Evolutionary conservation across 2,329 filamentous ascomycete genomes (phyloP), one percentile per base, ranked within the genome.

Genomic region (Neonectria neomacrospora): DNA sequence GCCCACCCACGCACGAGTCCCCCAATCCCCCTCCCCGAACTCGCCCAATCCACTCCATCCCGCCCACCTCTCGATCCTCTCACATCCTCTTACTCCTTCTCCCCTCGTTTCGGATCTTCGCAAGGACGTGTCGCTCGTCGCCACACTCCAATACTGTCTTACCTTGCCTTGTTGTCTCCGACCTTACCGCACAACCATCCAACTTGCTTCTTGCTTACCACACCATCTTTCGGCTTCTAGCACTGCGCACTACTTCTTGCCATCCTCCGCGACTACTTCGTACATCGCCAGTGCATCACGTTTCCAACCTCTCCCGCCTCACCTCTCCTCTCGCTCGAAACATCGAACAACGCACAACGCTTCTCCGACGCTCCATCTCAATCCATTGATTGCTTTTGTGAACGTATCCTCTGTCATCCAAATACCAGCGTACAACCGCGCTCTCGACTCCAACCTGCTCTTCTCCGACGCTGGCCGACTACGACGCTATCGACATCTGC

Each of bases 51-150:
- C 53, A 47, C 44, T 47, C 44, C 45, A 28, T 50, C 44, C 44
- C 51, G 54, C 58, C 39, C 47, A 58, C 54, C 45, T 52, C 47
- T 57, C 14, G 47, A 57, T 57, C 52, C 53, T 58, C 52, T 39
- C 52, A 39, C 59, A 45, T 57, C 45, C 53, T 60, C 61, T 61
- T 52, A 52, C 41, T 54, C 50, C 32, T 50, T 62, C 54, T 62
- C 63, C 54, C 54, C 54, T 63, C 59, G 64, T 67, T 69, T 70
- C 67, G 64, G 63, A 70, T 66, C 67, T 54, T 56, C 59, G 60
- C 44, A 62, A 51, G 65, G 66, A 73, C 69, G 66, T 71, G 66
- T 72, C 71, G 65, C 63, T 69, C 62, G 62, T 64, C 67, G 71
- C 63, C 69, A 70, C 71, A 67, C 65, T 62, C 45, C 39, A 58